A percentile compares a stretch with the other conserved stretches of the same genome.
phyloP scores from a whole-genome alignment of 805 yeast species.

The Candida patagonica region DNA sequence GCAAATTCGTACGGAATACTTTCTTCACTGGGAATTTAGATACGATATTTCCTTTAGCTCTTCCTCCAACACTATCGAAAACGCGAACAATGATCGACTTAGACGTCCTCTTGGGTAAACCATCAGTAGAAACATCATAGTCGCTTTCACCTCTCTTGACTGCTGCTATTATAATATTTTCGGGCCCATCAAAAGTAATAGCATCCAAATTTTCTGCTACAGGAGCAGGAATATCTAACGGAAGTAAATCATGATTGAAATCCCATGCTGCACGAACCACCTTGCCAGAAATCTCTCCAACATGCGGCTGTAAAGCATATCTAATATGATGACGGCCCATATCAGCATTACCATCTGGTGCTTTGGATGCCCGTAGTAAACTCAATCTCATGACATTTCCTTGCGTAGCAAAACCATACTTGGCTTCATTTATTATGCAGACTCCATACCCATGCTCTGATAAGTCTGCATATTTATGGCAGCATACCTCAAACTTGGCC shows the following conservation, averaged over 20 bases:
- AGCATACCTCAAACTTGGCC: conserved; percentile 92
- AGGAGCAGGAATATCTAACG: conserved; percentile 15
- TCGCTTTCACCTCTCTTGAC: conserved; percentile 86
- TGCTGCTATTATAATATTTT: conserved; percentile 59
- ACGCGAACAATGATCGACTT: conserved; percentile 56
- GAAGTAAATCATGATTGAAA: conserved; percentile 50
- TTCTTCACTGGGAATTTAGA: conserved; percentile 45
- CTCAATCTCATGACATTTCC: conserved; percentile 84
- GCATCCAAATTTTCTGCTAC: conserved; percentile 9
- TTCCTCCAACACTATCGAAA: conserved; percentile 83
- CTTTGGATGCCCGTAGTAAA: conserved; percentile 79
- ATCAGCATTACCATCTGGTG: conserved; percentile 91
- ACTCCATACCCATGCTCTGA: conserved; percentile 84
- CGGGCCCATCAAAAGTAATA: conserved; percentile 35
- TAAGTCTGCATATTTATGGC: conserved; percentile 86
- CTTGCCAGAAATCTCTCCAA: conserved; percentile 50
- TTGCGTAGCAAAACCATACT: conserved; percentile 87
- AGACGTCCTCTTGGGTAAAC: conserved; percentile 27
- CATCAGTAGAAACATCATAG: conserved; percentile 28
- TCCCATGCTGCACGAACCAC: conserved; percentile 69
- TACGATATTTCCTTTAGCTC: conserved; percentile 41
- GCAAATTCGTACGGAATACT: conserved; percentile 35
- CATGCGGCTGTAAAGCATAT: conserved; percentile 78
- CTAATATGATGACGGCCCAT: conserved; percentile 82
- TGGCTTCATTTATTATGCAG: conserved; percentile 69